Evolutionary conservation across 2,329 filamentous ascomycete species (phyloP), one percentile per base, ranked within the genome.

Genomic region (Penicillium sp.): DNA sequence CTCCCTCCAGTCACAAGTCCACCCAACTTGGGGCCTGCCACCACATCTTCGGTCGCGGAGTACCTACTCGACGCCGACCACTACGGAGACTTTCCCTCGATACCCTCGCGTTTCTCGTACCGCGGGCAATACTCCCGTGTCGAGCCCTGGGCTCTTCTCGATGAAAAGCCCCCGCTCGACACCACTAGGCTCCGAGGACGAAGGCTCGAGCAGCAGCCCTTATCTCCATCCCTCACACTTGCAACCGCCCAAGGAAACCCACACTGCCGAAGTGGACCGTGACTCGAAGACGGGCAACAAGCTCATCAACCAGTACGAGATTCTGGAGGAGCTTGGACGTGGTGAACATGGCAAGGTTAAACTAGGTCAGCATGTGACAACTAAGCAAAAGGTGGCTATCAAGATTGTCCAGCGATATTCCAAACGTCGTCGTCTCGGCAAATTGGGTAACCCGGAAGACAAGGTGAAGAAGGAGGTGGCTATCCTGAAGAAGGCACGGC

Each of bases 341-440:
- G 95, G 95, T 54, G 92, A 97, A 71, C 95, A 99, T 75, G 95
- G 95, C 72, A 99, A 98, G 80, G 95, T 99, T 73, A 99, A 99
- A 79, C 84, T 97, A 52, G 95, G 93, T 52, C 87, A 92, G 57
- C 93, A 96, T 73, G 82, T 92, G 49, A 82, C 88, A 58, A 93
- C 86, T 1, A 85, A 85, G 63, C 88, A 91, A 56, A 89, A 89
- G 73, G 94, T 99, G 4, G 95, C 95, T 59, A 97, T 99, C 84
- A 99, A 99, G 81, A 99, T 99, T 70, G 96, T 99, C 51, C 92
- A 96, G 60, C 88, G 95, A 40, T 97, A 95, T 74, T 96, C 94
- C 55, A 97, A 96, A 80, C 92, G 92, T 70, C 88, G 93, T 58
- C 90, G 94, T 28, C 84, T 99, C n/a, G 95, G 95, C 56, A 87